These are phyloP conservation scores for Microcyclospora tardicrescens DNA, from an alignment of 2,329 filamentous ascomycete species.

Conservation along the genomic window DNA sequence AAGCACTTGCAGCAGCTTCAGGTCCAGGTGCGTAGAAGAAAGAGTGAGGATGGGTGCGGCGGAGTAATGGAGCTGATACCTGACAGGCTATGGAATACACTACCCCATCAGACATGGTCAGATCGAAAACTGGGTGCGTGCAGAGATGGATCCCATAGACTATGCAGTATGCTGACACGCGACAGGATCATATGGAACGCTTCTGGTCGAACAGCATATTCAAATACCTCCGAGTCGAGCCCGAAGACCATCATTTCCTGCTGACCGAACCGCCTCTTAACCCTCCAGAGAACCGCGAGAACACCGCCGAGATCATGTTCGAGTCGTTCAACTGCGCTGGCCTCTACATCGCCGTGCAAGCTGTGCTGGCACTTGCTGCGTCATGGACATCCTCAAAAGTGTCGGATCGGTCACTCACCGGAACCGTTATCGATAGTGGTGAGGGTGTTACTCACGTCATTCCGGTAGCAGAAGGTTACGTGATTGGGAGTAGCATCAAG, in stretches of 20 bases:
- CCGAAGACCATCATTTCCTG: constrained; percentile 96
- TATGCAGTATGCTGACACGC: constrained; percentile 8
- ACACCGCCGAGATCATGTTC: constrained; percentile 99
- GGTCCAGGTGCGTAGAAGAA: constrained; percentile 55
- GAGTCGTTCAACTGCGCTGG: constrained; percentile 99
- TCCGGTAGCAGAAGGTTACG: constrained; percentile 94
- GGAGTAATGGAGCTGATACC: constrained; percentile 7
- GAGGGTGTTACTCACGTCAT: constrained; percentile 99
- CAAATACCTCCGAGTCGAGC: constrained; percentile 96
- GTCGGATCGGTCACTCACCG: constrained; percentile 85
- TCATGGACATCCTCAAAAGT: constrained; percentile 99
- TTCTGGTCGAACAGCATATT: constrained; percentile 99
- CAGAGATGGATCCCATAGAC: not conserved
- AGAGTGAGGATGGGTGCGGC: not conserved
- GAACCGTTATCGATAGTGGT: constrained; percentile 96
- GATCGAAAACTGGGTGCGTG: constrained; percentile 89
- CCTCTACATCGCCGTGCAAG: constrained; percentile 96
- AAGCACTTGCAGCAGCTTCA: constrained; percentile 69
- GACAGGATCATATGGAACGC: constrained; percentile 92
- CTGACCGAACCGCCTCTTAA: constrained; percentile 97
- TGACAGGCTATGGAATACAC: constrained; percentile 76
- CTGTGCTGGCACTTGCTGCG: constrained; percentile 86
- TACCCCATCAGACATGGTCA: constrained; percentile 97
- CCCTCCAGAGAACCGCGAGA: constrained; percentile 96
- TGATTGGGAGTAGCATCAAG: constrained; percentile 98